phyloP scores from a whole-genome alignment of 805 yeast genomes.

The Saturnispora diversa region DNA sequence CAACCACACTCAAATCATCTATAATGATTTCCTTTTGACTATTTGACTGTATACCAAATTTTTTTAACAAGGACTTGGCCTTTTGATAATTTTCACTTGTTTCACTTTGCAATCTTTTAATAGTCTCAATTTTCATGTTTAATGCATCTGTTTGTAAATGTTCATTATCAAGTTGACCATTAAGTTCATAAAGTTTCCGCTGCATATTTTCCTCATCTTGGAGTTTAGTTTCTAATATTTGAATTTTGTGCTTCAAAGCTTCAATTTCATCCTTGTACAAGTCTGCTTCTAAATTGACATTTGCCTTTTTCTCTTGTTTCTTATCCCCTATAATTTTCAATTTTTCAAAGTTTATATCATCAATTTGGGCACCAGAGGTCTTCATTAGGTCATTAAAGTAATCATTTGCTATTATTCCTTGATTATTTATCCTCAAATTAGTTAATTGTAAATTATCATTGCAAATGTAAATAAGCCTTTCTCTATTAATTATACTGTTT shows the following conservation, averaged over 20 bases:
- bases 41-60: slow-evolving; percentile 6
- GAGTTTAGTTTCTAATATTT: slow-evolving; percentile 33
- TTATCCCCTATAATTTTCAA: not conserved
- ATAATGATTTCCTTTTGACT: not conserved
- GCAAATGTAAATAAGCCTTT: not conserved
- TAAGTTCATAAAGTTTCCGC: slow-evolving; percentile 2
- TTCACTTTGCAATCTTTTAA: not conserved
- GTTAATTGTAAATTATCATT: not conserved
- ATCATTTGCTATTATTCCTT: not conserved
- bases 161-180: not conserved
- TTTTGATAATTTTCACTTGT: not conserved
- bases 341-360: not conserved
- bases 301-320: too few species aligned
- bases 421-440: not conserved
- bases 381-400: not conserved
- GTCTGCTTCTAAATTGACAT: too few species aligned
- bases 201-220: slow-evolving; percentile 11
- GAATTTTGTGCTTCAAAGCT: slow-evolving; percentile 38
- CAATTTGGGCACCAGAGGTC: not conserved
- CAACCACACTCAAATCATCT: slow-evolving; percentile 11
- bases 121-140: not conserved
- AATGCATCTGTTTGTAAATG: not conserved
- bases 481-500: not conserved
- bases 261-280: slow-evolving; percentile 12
- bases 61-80: not conserved